phyloP scores from a whole-genome alignment of 345 rosid genomes.

The Gossypium australe region DNA sequence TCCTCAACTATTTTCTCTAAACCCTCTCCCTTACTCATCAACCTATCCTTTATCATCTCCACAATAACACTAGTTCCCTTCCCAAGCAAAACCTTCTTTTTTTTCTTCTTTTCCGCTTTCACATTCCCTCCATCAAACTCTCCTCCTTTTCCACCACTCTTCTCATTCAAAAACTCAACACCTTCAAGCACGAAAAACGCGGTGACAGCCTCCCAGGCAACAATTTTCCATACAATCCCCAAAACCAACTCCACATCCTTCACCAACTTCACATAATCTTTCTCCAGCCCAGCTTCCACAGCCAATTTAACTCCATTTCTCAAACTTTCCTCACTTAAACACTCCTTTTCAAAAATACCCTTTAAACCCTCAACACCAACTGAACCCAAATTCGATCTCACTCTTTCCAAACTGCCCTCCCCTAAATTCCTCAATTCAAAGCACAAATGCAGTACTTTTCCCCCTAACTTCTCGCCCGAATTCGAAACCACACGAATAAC shows the following conservation, averaged over 20 bases:
- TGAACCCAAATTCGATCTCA: conserved; percentile 35
- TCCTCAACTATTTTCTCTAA: conserved; percentile 44
- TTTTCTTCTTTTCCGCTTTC: conserved; percentile 52
- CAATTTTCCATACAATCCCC: conserved; percentile 54
- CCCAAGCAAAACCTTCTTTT: conserved; percentile 61
- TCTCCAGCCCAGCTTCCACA: conserved; percentile 26
- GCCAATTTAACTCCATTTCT: conserved; percentile 28
- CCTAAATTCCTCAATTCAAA: conserved; percentile 42
- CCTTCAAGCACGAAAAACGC: conserved; percentile 65
- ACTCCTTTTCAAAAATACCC: conserved; percentile 25
- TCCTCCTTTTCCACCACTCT: conserved; percentile 19
- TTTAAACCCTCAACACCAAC: conserved; percentile 31
- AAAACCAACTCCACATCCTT: conserved; percentile 41
- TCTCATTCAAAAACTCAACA: conserved; percentile 32
- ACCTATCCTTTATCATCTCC: conserved; percentile 58
- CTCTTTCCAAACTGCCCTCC: conserved; percentile 44
- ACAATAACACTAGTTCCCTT: conserved; percentile 62
- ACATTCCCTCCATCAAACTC: conserved; percentile 36
- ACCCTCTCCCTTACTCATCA: conserved; percentile 30
- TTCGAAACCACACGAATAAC: conserved; percentile 46
- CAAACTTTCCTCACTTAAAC: conserved; percentile 21
- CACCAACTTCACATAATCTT: conserved; percentile 44
- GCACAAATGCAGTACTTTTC: conserved; percentile 34
- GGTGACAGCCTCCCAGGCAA: conserved; percentile 69
- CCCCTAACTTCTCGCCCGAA: conserved; percentile 36